Conservation (phyloP, 2,329 filamentous ascomycete genomes). For the Fusarium burgessii region DNA sequence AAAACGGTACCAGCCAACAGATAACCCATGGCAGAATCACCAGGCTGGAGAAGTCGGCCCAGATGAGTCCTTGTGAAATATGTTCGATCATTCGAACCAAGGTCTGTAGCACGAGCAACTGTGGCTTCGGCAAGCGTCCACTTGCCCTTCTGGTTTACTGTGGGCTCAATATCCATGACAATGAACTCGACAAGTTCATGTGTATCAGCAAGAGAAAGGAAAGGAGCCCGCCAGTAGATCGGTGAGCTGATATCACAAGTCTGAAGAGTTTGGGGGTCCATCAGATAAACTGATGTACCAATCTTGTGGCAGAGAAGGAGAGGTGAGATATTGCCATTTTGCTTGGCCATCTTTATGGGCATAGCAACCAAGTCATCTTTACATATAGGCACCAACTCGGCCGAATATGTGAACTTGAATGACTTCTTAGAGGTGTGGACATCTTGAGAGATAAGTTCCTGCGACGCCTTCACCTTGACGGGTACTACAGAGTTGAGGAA, state of each 20-base stretch:
- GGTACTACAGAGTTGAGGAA: constrained; percentile 87
- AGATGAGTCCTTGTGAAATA: constrained; percentile 94
- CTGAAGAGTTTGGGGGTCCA: constrained; percentile 92
- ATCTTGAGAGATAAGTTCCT: constrained; percentile 94
- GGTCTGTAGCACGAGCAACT: constrained; percentile 85
- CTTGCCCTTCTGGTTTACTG: constrained; percentile 80
- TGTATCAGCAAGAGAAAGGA: constrained; percentile 84
- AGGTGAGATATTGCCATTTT: constrained; percentile 88
- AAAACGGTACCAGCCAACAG: constrained; percentile 89
- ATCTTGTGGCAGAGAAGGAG: constrained; percentile 88
- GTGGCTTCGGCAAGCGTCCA: constrained; percentile 89
- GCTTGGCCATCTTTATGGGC: constrained; percentile 88
- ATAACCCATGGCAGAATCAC: constrained; percentile 96
- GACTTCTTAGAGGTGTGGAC: constrained; percentile 89
- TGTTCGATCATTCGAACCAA: constrained; percentile 86
- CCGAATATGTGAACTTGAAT: constrained; percentile 94
- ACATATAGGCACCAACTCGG: constrained; percentile 92
- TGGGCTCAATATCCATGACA: constrained; percentile 90
- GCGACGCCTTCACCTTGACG: constrained; percentile 77
- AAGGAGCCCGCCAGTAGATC: constrained; percentile 92
- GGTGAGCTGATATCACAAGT: constrained; percentile 85
- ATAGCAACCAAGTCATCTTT: constrained; percentile 97
- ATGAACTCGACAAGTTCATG: constrained; percentile 91
- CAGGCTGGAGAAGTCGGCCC: constrained; percentile 84
- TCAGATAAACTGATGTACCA: constrained; percentile 87